Evolutionary conservation across 352 stramenopile species (phyloP).

Genomic region (Phytophthora quininea): DNA sequence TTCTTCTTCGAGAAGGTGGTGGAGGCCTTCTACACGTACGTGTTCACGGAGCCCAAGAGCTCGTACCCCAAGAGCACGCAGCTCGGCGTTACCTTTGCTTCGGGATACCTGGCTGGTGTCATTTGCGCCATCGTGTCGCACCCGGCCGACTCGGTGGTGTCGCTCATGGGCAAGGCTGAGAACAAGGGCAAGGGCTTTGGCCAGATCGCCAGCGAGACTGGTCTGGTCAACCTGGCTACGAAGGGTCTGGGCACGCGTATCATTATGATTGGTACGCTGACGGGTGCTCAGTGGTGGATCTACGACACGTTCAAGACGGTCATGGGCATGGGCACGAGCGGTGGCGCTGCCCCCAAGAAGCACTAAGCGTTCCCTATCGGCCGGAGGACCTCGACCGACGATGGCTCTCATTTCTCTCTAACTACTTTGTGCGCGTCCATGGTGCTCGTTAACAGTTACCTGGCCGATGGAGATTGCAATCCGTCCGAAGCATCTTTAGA

Average conservation of each 20-base stretch:
- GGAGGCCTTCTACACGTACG: constrained; percentile 87
- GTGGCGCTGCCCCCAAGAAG: constrained; percentile 78
- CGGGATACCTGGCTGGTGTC: constrained; percentile 99
- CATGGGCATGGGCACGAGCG: constrained; percentile 92
- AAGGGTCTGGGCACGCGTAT: constrained; percentile 94
- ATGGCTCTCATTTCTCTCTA: constrained; percentile 3
- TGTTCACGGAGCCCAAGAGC: constrained; percentile 92
- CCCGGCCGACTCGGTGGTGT: constrained; percentile 98
- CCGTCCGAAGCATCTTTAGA: constrained; percentile 24
- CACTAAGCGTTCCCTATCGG: constrained; percentile 42
- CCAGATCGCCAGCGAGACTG: constrained; percentile 86
- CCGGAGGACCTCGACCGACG: constrained; percentile 12
- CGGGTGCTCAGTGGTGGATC: constrained; percentile 97
- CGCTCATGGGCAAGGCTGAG: constrained; percentile 94
- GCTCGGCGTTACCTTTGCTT: constrained; percentile 97
- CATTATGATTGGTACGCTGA: constrained; percentile 96
- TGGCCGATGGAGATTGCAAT: constrained; percentile 12
- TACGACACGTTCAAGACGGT: constrained; percentile 96
- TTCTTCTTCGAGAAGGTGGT: constrained; percentile 96
- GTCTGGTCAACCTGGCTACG: constrained; percentile 79
- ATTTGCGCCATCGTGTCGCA: constrained; percentile 99
- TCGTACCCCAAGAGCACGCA: constrained; percentile 94
- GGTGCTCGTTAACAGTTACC: constrained; percentile 27
- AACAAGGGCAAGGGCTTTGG: constrained; percentile 93
- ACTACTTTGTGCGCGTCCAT: not conserved